Evolutionary conservation across 805 yeast species (phyloP).

Genomic region (Brettanomyces naardenensis): DNA sequence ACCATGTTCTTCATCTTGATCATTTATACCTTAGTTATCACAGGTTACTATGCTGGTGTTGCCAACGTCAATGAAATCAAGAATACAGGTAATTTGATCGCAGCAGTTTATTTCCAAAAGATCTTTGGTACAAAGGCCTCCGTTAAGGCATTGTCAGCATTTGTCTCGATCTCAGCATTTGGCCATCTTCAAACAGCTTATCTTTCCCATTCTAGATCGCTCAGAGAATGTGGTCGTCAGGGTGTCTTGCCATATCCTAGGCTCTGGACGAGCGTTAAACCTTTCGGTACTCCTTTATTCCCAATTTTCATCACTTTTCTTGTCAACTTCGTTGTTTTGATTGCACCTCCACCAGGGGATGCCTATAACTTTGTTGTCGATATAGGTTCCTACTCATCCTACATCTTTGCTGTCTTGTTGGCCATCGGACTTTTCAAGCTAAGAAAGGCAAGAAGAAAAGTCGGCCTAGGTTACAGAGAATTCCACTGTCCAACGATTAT

Average conservation of each 20-base stretch:
- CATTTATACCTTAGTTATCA: slow-evolving; percentile 67
- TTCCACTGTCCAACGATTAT: slow-evolving; percentile 29
- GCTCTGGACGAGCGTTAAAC: slow-evolving; percentile 63
- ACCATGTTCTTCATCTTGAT: slow-evolving; percentile 56
- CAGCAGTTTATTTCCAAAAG: slow-evolving; percentile 65
- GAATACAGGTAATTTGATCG: slow-evolving; percentile 60
- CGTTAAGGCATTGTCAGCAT: slow-evolving; percentile 60
- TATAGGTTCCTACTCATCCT: slow-evolving; percentile 73
- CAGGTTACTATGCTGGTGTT: slow-evolving; percentile 77
- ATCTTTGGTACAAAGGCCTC: slow-evolving; percentile 60
- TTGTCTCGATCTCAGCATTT: slow-evolving; percentile 73
- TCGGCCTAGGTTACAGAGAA: slow-evolving; percentile 28
- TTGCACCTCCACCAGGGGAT: slow-evolving; percentile 84
- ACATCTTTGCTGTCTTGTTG: slow-evolving; percentile 62
- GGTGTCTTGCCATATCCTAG: slow-evolving; percentile 70
- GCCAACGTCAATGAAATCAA: slow-evolving; percentile 50
- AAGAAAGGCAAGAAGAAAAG: slow-evolving; percentile 27
- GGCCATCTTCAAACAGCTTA: slow-evolving; percentile 82
- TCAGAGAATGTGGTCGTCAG: slow-evolving; percentile 77
- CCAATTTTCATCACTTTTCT: slow-evolving; percentile 75
- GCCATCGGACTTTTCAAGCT: slow-evolving; percentile 53
- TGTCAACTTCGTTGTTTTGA: slow-evolving; percentile 61
- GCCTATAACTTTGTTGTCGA: slow-evolving; percentile 78
- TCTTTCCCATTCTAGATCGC: slow-evolving; percentile 73
- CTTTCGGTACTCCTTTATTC: slow-evolving; percentile 65